Percentiles rank a stretch among this genome's conserved stretches.
Conservation (phyloP, 345 rosid genomes). For the Camelina neglecta region DNA sequence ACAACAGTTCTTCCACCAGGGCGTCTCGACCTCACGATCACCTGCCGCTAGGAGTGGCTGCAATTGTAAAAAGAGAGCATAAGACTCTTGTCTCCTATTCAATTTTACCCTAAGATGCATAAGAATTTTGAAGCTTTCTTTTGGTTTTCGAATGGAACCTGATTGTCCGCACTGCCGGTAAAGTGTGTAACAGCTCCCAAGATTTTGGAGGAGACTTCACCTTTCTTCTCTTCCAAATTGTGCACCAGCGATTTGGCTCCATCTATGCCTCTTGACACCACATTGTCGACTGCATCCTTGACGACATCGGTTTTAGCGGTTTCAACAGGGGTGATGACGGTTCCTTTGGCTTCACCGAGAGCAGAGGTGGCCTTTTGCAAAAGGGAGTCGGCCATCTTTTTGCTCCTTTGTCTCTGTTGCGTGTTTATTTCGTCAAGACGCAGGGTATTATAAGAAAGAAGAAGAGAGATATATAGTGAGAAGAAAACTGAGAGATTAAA, state of each 20-base stretch:
- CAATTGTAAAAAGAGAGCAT: constrained; percentile 1
- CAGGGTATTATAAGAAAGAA: constrained; percentile 21
- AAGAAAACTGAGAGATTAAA: not conserved
- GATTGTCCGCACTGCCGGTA: constrained; percentile 35
- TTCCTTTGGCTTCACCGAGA: not conserved
- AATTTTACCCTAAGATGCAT: not conserved
- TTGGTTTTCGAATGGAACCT: constrained; percentile 27
- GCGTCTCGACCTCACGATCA: constrained; percentile 31
- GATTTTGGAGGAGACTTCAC: constrained; percentile 41
- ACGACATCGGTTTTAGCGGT: constrained; percentile 16
- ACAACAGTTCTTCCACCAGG: constrained; percentile 46
- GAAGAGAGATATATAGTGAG: constrained; percentile 13
- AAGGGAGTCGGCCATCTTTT: constrained; percentile 29
- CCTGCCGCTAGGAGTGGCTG: constrained; percentile 39
- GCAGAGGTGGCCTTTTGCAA: constrained; percentile 41
- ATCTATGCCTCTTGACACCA: constrained; percentile 40
- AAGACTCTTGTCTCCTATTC: not conserved
- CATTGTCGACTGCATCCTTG: constrained; percentile 42
- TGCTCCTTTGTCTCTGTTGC: constrained; percentile 23
- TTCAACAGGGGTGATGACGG: not conserved
- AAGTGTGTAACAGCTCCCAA: constrained; percentile 34
- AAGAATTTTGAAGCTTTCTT: not conserved
- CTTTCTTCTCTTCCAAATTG: constrained; percentile 43
- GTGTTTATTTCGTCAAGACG: constrained; percentile 13
- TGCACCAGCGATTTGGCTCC: constrained; percentile 43